Conservation (phyloP, 2,329 filamentous ascomycete genomes). For the Fusarium sp. region DNA sequence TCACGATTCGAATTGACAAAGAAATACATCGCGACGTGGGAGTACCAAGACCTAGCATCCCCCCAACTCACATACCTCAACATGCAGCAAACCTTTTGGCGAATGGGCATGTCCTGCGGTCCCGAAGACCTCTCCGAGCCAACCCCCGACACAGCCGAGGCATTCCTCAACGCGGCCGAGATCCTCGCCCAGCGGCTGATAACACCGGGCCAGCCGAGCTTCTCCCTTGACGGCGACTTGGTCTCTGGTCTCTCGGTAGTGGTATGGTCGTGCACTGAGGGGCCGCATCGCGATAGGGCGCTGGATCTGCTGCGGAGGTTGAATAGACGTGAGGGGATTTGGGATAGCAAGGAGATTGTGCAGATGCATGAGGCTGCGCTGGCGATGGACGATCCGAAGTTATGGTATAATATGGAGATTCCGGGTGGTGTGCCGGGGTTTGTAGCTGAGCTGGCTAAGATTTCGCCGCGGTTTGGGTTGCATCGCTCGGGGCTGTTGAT, state of each 20-base stretch:
- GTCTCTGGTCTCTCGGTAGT: constrained; percentile 18
- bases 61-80: constrained; percentile 8
- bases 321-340: constrained; percentile 32
- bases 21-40: neutral
- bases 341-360: constrained; percentile 35
- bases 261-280: neutral
- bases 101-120: neutral
- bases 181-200: neutral
- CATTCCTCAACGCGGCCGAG: constrained; percentile 14
- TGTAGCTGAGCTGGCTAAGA: constrained; percentile 4
- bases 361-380: constrained; percentile 30
- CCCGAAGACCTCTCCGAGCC: neutral
- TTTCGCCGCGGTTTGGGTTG: neutral
- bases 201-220: constrained; percentile 2
- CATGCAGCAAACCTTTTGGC: constrained; percentile 24
- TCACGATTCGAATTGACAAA: constrained; percentile 25
- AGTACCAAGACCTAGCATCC: neutral
- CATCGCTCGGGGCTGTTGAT: neutral
- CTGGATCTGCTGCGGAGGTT: constrained; percentile 23
- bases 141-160: neutral
- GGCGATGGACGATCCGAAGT: neutral
- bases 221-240: constrained; percentile 18
- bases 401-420: constrained; percentile 9
- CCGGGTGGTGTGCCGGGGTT: constrained; percentile 15
- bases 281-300: neutral